These are phyloP conservation scores for Pichia deserticola DNA, from an alignment of 805 yeast species.

Conservation along the genomic window DNA sequence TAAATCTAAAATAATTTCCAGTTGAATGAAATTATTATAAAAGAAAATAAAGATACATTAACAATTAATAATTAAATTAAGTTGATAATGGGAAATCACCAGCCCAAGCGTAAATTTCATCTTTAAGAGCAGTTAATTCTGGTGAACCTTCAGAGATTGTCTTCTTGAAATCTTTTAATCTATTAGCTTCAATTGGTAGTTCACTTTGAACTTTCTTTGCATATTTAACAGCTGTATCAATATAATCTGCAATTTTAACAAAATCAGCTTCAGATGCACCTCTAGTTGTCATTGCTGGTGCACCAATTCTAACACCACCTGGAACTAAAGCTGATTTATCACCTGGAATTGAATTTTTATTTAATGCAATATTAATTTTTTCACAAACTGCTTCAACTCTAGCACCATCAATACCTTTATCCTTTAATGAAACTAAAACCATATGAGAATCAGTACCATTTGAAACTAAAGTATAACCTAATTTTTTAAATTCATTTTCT, in stretches of 20 bases:
- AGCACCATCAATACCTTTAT: constrained; percentile 92
- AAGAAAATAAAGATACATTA: not conserved
- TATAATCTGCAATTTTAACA: constrained; percentile 67
- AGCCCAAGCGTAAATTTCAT: constrained; percentile 87
- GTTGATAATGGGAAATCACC: constrained; percentile 71
- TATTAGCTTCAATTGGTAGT: constrained; percentile 89
- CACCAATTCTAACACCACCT: constrained; percentile 95
- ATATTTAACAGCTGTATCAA: constrained; percentile 68
- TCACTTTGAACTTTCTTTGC: constrained; percentile 69
- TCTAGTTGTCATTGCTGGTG: constrained; percentile 98
- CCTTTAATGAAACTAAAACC: constrained; percentile 84
- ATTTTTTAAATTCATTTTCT: constrained; percentile 62
- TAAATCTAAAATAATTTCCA: not conserved
- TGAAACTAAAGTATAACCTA: constrained; percentile 78
- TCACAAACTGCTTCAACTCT: constrained; percentile 94
- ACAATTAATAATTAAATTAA: constrained; percentile 20
- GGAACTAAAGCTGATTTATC: constrained; percentile 95
- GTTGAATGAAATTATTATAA: constrained; percentile 2
- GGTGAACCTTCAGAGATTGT: constrained; percentile 65
- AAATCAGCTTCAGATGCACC: constrained; percentile 89
- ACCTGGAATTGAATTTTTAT: constrained; percentile 97
- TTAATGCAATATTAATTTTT: constrained; percentile 87
- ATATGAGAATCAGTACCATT: constrained; percentile 97
- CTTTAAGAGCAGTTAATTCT: constrained; percentile 58
- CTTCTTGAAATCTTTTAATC: constrained; percentile 91